Evolutionary conservation across 2,329 filamentous ascomycete species (phyloP).

Genomic region (Niveomyces coronatus): DNA sequence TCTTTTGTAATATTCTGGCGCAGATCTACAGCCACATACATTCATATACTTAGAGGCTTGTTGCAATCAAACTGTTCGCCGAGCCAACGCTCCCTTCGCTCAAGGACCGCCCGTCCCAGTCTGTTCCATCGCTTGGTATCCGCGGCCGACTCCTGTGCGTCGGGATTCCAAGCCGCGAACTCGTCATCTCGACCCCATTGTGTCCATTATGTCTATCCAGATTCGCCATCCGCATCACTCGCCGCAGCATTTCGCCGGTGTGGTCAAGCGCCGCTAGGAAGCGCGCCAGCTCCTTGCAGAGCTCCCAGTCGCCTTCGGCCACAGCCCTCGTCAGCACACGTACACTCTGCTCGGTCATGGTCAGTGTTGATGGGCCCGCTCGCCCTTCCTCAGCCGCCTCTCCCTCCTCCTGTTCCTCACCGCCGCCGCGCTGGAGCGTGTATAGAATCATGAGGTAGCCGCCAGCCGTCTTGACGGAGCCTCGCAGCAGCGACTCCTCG

Average conservation of each 20-base stretch:
- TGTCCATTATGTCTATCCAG: no score
- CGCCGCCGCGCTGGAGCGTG: no score
- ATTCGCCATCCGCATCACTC: conserved; percentile 57
- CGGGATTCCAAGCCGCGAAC: conserved; percentile 22
- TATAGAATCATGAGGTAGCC: conserved; percentile 94
- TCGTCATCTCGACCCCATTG: no score
- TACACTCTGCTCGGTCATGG: conserved; percentile 68
- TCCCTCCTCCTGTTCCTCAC: no score
- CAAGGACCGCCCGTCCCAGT: conserved; percentile 26
- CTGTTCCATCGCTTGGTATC: conserved; percentile 22
- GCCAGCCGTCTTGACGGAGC: conserved; percentile 85
- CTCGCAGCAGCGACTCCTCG: conserved; percentile 77
- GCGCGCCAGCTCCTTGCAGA: conserved; percentile 90
- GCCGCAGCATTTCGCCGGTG: conserved; percentile 66
- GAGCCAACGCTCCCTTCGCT: conserved; percentile 31
- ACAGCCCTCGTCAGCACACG: conserved; percentile 73
- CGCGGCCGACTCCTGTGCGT: conserved; percentile 20
- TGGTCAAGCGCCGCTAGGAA: conserved; percentile 90
- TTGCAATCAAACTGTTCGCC: conserved; percentile 20
- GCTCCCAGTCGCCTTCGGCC: conserved; percentile 80
- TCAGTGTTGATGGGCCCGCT: no score
- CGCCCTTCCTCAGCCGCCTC: no score
- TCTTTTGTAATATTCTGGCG: no score
- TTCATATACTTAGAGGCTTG: conserved; percentile 9
- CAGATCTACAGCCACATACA: no score